Evolutionary conservation across 805 yeast genomes (phyloP).

Genomic region (Candida namnaoensis): DNA sequence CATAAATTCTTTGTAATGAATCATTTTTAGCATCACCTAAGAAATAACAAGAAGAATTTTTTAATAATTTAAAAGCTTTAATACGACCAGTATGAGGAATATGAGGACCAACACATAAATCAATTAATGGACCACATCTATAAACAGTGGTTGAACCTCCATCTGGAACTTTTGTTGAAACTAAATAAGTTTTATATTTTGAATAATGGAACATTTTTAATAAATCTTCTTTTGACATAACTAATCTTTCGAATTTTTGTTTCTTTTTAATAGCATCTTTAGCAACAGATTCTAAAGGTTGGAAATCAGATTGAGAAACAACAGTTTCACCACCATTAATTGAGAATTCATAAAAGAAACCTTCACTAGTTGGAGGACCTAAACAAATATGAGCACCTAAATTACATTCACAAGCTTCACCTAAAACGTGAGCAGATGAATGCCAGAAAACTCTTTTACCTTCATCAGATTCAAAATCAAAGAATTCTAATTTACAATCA

Average conservation of each 20-base stretch:
- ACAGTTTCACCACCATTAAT: slow-evolving; percentile 67
- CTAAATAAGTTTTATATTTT: slow-evolving; percentile 87
- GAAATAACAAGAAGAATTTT: slow-evolving; percentile 94
- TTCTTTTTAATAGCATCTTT: slow-evolving; percentile 89
- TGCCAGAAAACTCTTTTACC: slow-evolving; percentile 98
- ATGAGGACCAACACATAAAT: slow-evolving; percentile 96
- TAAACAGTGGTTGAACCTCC: slow-evolving; percentile 94
- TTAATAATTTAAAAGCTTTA: slow-evolving; percentile 87
- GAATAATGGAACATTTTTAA: slow-evolving; percentile 92
- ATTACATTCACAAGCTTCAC: slow-evolving; percentile 97
- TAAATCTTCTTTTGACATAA: slow-evolving; percentile 83
- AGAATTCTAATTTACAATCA: slow-evolving; percentile 61
- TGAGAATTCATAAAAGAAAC: slow-evolving; percentile 95
- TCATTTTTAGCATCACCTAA: slow-evolving; percentile 89
- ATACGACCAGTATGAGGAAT: slow-evolving; percentile 96
- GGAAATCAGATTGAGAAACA: slow-evolving; percentile 78
- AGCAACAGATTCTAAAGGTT: slow-evolving; percentile 75
- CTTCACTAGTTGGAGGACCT: slow-evolving; percentile 98
- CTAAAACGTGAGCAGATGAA: slow-evolving; percentile 95
- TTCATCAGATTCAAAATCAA: slow-evolving; percentile 89
- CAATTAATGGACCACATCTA: slow-evolving; percentile 96
- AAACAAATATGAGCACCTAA: slow-evolving; percentile 86
- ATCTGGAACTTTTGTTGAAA: slow-evolving; percentile 85
- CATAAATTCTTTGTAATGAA: slow-evolving; percentile 94
- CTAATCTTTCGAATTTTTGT: slow-evolving; percentile 91